Evolutionary conservation across 2,329 filamentous ascomycete species (phyloP).

Genomic region (Monosporascus sp.): DNA sequence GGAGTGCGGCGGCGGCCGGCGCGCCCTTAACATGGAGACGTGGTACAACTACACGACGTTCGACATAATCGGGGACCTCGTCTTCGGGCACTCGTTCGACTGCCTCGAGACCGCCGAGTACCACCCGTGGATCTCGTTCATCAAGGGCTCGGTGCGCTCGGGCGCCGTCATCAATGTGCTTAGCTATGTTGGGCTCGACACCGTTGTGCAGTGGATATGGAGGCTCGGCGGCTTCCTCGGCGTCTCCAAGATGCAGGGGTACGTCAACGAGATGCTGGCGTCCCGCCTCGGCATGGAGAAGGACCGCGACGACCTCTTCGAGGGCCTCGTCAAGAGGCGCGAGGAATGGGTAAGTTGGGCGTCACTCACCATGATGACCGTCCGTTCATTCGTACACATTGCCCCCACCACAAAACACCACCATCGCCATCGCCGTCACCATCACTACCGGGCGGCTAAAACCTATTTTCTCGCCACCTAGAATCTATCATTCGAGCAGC

Average conservation of each 20-base stretch:
- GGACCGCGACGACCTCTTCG: conserved; percentile 24
- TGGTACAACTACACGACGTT: conserved; percentile 33
- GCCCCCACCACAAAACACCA: no score
- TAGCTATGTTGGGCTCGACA: conserved; percentile 15
- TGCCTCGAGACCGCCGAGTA: conserved; percentile 26
- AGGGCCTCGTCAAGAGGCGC: conserved; percentile 25
- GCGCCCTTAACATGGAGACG: conserved; percentile 26
- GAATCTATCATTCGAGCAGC: conserved; percentile 21
- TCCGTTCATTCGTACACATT: no score
- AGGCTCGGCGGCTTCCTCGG: conserved; percentile 6
- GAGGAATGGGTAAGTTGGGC: conserved; percentile 22
- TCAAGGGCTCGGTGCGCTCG: conserved; percentile 23
- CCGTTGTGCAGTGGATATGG: conserved; percentile 16
- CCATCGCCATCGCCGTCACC: no score
- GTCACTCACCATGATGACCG: background rate
- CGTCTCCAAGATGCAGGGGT: conserved; percentile 8
- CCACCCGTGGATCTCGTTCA: conserved; percentile 27
- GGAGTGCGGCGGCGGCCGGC: conserved; percentile 16
- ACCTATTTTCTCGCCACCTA: background rate
- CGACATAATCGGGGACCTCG: conserved; percentile 23
- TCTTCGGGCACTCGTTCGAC: conserved; percentile 39
- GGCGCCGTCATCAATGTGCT: conserved; percentile 15
- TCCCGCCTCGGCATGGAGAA: conserved; percentile 1
- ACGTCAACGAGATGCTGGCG: conserved; percentile 17
- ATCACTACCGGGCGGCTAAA: no score